Evolutionary conservation across 768 basidiomycete species (phyloP).

Genomic region (Neoboletus magnificus): DNA sequence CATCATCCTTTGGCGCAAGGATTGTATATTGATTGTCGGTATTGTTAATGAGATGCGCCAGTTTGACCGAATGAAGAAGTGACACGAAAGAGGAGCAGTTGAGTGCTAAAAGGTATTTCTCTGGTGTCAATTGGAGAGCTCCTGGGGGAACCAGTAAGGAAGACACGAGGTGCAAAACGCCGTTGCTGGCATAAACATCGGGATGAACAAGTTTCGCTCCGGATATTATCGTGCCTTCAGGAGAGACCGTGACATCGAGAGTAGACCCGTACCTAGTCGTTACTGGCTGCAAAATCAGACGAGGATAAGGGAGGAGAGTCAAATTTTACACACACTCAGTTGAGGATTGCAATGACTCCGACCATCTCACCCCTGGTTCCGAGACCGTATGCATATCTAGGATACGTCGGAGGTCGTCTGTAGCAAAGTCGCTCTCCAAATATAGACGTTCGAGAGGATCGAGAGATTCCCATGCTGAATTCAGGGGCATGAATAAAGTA

Average conservation of each 20-base stretch:
- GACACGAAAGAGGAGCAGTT: conserved; percentile 91
- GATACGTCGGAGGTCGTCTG: conserved; percentile 74
- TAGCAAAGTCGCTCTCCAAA: conserved; percentile 83
- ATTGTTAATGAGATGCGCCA: conserved; percentile 68
- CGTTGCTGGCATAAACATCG: conserved; percentile 92
- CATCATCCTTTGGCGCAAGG: conserved; percentile 87
- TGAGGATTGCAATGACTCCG: conserved; percentile 53
- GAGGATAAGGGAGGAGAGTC: background rate
- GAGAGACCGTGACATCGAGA: conserved; percentile 55
- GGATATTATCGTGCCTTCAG: conserved; percentile 54
- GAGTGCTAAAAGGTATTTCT: conserved; percentile 90
- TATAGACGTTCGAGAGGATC: conserved; percentile 79
- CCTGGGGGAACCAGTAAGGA: conserved; percentile 75
- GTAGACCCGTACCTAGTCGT: conserved; percentile 64
- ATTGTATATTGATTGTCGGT: conserved; percentile 76
- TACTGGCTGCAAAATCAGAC: conserved; percentile 43
- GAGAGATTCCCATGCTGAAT: conserved; percentile 79
- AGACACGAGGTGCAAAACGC: conserved; percentile 88
- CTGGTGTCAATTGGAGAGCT: conserved; percentile 79
- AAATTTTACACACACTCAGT: conserved; percentile 48
- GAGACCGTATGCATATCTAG: conserved; percentile 74
- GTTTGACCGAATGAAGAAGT: conserved; percentile 78
- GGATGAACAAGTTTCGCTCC: conserved; percentile 61
- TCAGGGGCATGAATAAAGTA: conserved; percentile 86
- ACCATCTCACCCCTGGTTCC: conserved; percentile 59